Percentiles rank a stretch among this genome's conserved stretches.
Evolutionary conservation across 169 alveolate genomes (phyloP).

Genomic region (Plasmodium yoelii): DNA sequence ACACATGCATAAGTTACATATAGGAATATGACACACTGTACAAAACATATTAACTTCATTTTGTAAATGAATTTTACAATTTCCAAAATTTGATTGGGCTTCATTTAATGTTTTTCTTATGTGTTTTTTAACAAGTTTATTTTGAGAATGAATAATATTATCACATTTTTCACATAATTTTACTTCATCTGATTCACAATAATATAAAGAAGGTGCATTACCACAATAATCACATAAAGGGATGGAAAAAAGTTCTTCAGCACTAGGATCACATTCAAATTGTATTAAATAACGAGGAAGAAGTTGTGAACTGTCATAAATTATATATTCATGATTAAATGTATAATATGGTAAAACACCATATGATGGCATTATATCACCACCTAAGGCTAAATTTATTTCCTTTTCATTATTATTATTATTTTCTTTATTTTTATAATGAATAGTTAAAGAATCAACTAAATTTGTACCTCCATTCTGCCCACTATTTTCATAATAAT

Average conservation of each 20-base stretch:
- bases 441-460: background rate
- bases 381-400: slow-evolving; percentile 68
- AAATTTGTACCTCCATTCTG: slow-evolving; percentile 6
- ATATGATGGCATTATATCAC: slow-evolving; percentile 78
- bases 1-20: slow-evolving; percentile 85
- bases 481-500: slow-evolving; percentile 72
- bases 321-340: slow-evolving; percentile 88
- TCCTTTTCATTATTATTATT: slow-evolving; percentile 52
- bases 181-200: slow-evolving; percentile 93
- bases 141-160: slow-evolving; percentile 88
- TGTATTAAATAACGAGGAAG: slow-evolving; percentile 89
- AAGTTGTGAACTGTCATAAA: slow-evolving; percentile 91
- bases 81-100: slow-evolving; percentile 80
- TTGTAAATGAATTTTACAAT: slow-evolving; percentile 78
- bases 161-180: slow-evolving; percentile 91
- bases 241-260: slow-evolving; percentile 89
- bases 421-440: slow-evolving; percentile 18
- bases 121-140: slow-evolving; percentile 91
- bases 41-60: slow-evolving; percentile 80
- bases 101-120: slow-evolving; percentile 90
- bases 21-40: slow-evolving; percentile 86
- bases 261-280: slow-evolving; percentile 91
- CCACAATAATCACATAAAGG: slow-evolving; percentile 94
- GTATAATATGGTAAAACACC: slow-evolving; percentile 93
- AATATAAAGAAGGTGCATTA: slow-evolving; percentile 89